These are phyloP conservation scores for Eutrema salsugineum DNA, from an alignment of 441 rosid species.

Conservation along the genomic window DNA sequence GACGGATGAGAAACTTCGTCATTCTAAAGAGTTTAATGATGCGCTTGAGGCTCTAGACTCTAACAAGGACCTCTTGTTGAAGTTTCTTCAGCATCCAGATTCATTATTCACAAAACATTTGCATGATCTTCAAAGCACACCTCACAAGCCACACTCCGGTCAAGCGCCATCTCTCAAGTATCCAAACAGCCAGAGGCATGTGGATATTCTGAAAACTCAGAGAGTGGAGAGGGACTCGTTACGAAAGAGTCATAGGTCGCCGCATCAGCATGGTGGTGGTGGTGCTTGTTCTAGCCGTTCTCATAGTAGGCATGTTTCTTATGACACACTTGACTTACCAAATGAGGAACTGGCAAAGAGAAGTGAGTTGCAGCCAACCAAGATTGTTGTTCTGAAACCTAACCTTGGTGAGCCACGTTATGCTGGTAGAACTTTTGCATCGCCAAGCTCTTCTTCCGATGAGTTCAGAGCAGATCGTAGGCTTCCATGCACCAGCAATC, in stretches of 20 bases:
- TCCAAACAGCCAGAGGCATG: constrained; percentile 35
- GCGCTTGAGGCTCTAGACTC: constrained; percentile 79
- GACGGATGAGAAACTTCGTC: constrained; percentile 60
- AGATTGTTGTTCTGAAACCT: constrained; percentile 93
- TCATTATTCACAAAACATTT: constrained; percentile 77
- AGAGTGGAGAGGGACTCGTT: constrained; percentile 39
- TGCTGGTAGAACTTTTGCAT: constrained; percentile 41
- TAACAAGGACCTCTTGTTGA: constrained; percentile 68
- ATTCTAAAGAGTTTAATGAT: constrained; percentile 72
- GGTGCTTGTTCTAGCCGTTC: constrained; percentile 30
- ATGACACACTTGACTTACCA: constrained; percentile 34
- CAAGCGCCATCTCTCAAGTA: constrained; percentile 37
- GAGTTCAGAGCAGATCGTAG: constrained; percentile 45
- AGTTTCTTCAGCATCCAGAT: constrained; percentile 89
- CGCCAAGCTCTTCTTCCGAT: constrained; percentile 52
- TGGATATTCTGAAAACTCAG: constrained; percentile 25
- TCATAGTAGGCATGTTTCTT: constrained; percentile 40
- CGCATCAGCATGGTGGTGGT: constrained; percentile 34
- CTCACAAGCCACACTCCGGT: constrained; percentile 43
- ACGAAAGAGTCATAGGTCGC: constrained; percentile 33
- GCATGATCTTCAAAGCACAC: constrained; percentile 54
- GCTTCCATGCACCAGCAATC: constrained; percentile 38
- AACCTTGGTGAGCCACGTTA: constrained; percentile 49
- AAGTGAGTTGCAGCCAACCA: constrained; percentile 50
- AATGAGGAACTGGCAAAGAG: constrained; percentile 43